Base-by-base conservation (phyloP, 176 grass and related monocot species). In the Oryza australiensis region DNA sequence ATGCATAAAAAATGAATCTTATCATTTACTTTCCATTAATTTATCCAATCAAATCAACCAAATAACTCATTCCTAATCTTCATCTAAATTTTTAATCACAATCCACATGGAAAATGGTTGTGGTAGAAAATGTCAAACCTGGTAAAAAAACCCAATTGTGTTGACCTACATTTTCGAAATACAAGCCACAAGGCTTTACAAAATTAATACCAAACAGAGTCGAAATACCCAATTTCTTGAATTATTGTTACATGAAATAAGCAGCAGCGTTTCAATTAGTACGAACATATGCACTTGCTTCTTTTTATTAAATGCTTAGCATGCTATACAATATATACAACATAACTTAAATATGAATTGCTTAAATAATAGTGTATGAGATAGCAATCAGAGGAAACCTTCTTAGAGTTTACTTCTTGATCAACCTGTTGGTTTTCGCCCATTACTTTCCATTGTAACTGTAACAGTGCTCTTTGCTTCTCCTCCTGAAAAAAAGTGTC, bases 391-490 rank as follows among this genome's bases (percentile, higher is more conserved):
- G 23, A 78, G 18, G 40, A 35, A 42, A 98, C 95, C 95, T 94
- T 91, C 84, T 95, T 98, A 82, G 92, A 98, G 72, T 91, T 93
- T 68, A 85, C 88, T 98, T 98, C 95, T 79, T 98, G 93, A 35
- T 98, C 95, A 76, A 80, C 92, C 87, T 94, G 91, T 85, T 98
- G 90, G 87, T 78, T 98, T 89, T 95, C 93, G 60, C 88, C 88
- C 95, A 98, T 98, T 78, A 98, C 92, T 95, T 95, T 98, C 95
- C 95, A 93, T 64, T 98, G 93, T 73, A 95, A 87, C 49, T 93
- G 95, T 84, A 98, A 82, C 26, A 98, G 73, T 66, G 92, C 74
- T 90, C 84, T 93, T 90, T 98, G 92, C 79, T 95, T 98, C 86
- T 98, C 95, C 85, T 98, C 95, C 95, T 98, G 90, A 73, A 75